Conservation (phyloP, 192 early-diverging fungal genomes). For the Geosiphon pyriformis region DNA sequence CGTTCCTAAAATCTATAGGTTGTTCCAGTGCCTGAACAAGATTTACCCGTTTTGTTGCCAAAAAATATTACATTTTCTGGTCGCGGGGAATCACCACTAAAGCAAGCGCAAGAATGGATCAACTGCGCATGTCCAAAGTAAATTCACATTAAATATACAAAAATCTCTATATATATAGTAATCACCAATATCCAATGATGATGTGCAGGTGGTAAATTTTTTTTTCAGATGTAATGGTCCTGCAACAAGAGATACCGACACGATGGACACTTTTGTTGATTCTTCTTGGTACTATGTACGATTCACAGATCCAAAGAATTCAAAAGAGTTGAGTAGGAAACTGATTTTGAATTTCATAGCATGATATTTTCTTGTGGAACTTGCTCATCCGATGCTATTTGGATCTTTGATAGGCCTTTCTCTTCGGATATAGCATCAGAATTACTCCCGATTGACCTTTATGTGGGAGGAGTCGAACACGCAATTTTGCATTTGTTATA, state of each 20-base stretch:
- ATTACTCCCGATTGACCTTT: constrained; percentile 80
- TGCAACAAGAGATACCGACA: constrained; percentile 82
- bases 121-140: constrained; percentile 75
- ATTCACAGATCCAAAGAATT: constrained; percentile 73
- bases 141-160: background rate
- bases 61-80: constrained; percentile 52
- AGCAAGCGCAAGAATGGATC: constrained; percentile 57
- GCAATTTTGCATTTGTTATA: constrained; percentile 92
- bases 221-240: constrained; percentile 55
- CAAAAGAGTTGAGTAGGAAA: background rate
- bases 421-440: constrained; percentile 42
- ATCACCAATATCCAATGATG: background rate
- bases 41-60: constrained; percentile 76
- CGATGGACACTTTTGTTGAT: constrained; percentile 98
- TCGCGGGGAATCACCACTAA: constrained; percentile 66
- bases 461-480: constrained; percentile 94
- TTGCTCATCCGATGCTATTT: background rate
- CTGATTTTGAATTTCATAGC: no score
- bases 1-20: constrained; percentile 38
- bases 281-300: constrained; percentile 96
- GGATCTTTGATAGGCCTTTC: constrained; percentile 41
- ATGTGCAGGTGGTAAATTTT: no score
- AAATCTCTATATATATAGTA: constrained; percentile 1
- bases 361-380: no score
- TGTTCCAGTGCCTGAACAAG: constrained; percentile 76